Evolutionary conservation across 352 stramenopile species (phyloP).

Genomic region (Phytopythium vexans): DNA sequence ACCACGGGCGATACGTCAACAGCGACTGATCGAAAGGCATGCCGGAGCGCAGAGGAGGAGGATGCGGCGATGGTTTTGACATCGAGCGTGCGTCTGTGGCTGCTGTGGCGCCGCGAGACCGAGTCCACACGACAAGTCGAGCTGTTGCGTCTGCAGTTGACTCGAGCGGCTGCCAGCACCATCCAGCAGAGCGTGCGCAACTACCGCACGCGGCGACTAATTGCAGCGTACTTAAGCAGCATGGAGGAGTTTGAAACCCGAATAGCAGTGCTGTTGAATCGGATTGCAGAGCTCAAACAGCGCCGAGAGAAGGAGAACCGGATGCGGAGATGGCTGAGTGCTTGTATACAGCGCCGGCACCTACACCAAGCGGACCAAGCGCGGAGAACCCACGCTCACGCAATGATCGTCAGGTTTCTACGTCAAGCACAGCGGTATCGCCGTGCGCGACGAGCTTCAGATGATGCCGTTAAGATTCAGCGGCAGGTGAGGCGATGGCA

Average conservation of each 20-base stretch:
- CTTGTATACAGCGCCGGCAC: too few species aligned
- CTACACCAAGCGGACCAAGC: too few species aligned
- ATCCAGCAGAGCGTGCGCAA: constrained; percentile 13
- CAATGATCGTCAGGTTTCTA: too few species aligned
- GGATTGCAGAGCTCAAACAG: constrained; percentile 9
- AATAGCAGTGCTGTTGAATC: constrained; percentile 8
- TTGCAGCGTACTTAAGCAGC: constrained; percentile 14
- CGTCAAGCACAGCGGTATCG: too few species aligned
- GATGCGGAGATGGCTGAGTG: too few species aligned
- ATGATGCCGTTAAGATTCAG: too few species aligned
- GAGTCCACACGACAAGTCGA: constrained; percentile 7
- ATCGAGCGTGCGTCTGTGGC: constrained; percentile 16
- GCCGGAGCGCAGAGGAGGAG: constrained; percentile 2
- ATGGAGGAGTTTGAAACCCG: constrained; percentile 9
- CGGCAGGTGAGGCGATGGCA: too few species aligned
- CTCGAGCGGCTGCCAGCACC: constrained; percentile 7
- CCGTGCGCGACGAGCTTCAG: too few species aligned
- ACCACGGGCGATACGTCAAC: neutral
- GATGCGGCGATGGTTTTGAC: constrained; percentile 17
- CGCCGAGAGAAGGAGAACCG: constrained; percentile 6
- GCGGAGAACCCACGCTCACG: too few species aligned
- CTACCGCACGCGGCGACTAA: constrained; percentile 12
- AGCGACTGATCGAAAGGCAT: constrained; percentile 10
- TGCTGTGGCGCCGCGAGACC: constrained; percentile 20
- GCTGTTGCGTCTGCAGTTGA: constrained; percentile 9